Evolutionary conservation across 176 grass and related monocot genomes (phyloP).

Genomic region (Carex littledalei): DNA sequence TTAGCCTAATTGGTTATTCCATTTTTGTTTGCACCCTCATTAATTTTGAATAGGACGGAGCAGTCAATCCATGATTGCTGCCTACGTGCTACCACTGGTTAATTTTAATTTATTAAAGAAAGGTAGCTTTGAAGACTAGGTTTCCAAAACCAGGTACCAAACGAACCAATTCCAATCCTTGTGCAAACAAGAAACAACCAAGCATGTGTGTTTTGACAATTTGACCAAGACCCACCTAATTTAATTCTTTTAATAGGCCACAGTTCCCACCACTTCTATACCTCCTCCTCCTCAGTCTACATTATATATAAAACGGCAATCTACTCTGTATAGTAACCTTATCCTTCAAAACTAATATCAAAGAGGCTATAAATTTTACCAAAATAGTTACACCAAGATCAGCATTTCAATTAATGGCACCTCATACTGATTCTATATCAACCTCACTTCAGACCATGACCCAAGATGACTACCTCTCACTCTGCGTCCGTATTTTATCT

Average conservation of each 20-base stretch:
- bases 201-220: constrained; percentile 9
- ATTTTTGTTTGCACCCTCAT: not conserved
- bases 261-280: not conserved
- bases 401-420: not conserved
- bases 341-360: not conserved
- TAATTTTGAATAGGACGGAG: not conserved
- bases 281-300: not conserved
- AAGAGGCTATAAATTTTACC: not conserved
- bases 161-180: not conserved
- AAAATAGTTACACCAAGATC: not conserved
- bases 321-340: not conserved
- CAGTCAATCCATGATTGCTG: not conserved
- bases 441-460: constrained; percentile 28
- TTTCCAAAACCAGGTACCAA: constrained; percentile 5
- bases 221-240: not conserved
- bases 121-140: not conserved
- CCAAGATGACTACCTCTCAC: constrained; percentile 52
- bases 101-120: not conserved
- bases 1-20: not conserved
- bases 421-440: constrained; percentile 22
- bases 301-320: not conserved
- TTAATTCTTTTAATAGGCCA: not conserved
- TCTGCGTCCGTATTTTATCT: constrained; percentile 46
- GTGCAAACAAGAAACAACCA: not conserved
- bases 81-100: not conserved